These are phyloP conservation scores for Senna siamea DNA, from an alignment of 306 rosid genomes.

Conservation along the genomic window DNA sequence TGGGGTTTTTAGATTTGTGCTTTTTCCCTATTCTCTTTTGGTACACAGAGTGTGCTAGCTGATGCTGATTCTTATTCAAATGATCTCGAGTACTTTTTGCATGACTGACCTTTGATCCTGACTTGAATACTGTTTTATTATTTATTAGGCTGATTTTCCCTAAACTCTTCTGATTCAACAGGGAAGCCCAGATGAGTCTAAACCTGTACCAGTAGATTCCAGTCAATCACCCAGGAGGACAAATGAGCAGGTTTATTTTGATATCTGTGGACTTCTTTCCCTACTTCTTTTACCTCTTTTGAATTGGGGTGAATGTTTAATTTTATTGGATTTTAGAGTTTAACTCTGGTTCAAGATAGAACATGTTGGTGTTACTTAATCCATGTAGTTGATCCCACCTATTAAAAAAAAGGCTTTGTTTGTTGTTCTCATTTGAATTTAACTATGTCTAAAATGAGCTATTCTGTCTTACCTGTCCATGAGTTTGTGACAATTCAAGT, in stretches of 20 bases:
- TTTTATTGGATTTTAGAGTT: not conserved
- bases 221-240: slow-evolving; percentile 39
- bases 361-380: too few relatives aligned
- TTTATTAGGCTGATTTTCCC: slow-evolving; percentile 10
- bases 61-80: slow-evolving; percentile 8
- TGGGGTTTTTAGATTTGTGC: not conserved
- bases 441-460: not conserved
- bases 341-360: too few relatives aligned
- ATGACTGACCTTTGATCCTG: slow-evolving; percentile 14
- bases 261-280: slow-evolving; percentile 1
- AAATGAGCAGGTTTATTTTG: slow-evolving; percentile 55
- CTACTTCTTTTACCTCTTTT: not conserved
- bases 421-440: too few relatives aligned
- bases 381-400: too few relatives aligned
- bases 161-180: slow-evolving; percentile 30
- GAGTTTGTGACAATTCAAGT: slow-evolving; percentile 32
- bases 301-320: not conserved
- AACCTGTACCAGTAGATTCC: slow-evolving; percentile 49
- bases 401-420: too few relatives aligned
- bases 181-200: slow-evolving; percentile 58
- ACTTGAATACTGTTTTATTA: not conserved
- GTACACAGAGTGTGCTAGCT: not conserved
- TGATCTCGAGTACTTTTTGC: slow-evolving; percentile 19
- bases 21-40: too few relatives aligned
- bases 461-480: slow-evolving; percentile 14